Evolutionary conservation across 345 rosid genomes (phyloP).

Genomic region (Erysimum cheiranthoides): DNA sequence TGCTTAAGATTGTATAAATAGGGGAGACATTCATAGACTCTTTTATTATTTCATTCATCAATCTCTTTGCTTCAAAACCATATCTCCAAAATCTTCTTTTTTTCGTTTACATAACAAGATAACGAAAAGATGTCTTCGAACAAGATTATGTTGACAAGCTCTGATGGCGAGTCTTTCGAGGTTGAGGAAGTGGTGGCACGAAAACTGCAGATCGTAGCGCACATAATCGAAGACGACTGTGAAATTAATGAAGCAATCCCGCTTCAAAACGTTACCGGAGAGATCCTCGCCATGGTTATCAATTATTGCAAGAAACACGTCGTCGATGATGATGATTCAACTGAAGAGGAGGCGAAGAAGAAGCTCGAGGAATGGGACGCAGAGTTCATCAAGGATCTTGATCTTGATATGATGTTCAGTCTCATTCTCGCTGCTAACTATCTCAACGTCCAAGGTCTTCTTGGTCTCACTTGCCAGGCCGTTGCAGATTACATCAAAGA

Average conservation of each 20-base stretch:
- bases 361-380: conserved; percentile 56
- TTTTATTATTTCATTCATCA: neutral
- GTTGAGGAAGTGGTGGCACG: conserved; percentile 64
- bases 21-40: neutral
- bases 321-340: conserved; percentile 46
- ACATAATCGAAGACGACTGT: conserved; percentile 71
- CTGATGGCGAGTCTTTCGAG: conserved; percentile 65
- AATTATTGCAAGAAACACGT: conserved; percentile 75
- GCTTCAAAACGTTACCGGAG: conserved; percentile 59
- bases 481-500: conserved; percentile 70
- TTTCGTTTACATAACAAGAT: too few species aligned
- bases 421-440: conserved; percentile 70
- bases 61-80: neutral
- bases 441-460: conserved; percentile 58
- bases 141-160: conserved; percentile 53
- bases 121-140: conserved; percentile 32
- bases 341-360: neutral
- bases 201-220: conserved; percentile 60
- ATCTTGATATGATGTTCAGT: conserved; percentile 48
- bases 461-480: conserved; percentile 61
- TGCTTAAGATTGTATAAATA: neutral
- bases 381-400: conserved; percentile 55
- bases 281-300: conserved; percentile 56
- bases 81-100: too few species aligned
- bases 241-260: conserved; percentile 57